phyloP scores from a whole-genome alignment of 768 basidiomycete species.

The Piloderma croceum region DNA sequence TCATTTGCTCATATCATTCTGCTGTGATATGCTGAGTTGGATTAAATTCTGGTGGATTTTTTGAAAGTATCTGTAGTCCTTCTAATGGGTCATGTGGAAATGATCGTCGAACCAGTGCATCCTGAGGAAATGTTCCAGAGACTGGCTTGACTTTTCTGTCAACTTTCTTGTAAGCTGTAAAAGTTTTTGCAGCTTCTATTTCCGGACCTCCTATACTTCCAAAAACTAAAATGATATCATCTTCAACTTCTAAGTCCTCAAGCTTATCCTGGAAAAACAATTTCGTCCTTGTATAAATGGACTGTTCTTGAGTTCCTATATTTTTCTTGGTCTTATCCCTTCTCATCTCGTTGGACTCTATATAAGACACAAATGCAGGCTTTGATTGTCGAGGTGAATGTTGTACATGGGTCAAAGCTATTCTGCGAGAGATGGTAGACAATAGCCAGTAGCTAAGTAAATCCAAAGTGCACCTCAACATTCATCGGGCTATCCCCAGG shows the following conservation, averaged over 20 bases:
- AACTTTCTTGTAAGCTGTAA: conserved; percentile 27
- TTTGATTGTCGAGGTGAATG: no score
- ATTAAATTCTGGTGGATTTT: conserved; percentile 27
- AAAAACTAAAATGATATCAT: background rate
- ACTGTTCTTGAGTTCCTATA: no score
- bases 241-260: background rate
- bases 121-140: conserved; percentile 26
- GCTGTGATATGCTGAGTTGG: conserved; percentile 15
- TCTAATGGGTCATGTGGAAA: conserved; percentile 32
- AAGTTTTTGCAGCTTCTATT: background rate
- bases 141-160: conserved; percentile 29
- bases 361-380: no score
- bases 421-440: no score
- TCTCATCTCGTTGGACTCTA: no score
- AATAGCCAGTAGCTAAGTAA: no score
- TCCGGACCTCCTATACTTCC: background rate
- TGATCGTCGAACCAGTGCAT: conserved; percentile 23
- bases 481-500: no score
- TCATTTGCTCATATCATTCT: conserved; percentile 19
- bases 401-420: no score
- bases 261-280: no score
- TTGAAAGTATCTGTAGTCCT: conserved; percentile 21
- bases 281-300: no score
- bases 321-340: no score
- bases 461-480: no score